Evolutionary conservation across 257 asterid species (phyloP).

Genomic region (Leonotis leonurus): DNA sequence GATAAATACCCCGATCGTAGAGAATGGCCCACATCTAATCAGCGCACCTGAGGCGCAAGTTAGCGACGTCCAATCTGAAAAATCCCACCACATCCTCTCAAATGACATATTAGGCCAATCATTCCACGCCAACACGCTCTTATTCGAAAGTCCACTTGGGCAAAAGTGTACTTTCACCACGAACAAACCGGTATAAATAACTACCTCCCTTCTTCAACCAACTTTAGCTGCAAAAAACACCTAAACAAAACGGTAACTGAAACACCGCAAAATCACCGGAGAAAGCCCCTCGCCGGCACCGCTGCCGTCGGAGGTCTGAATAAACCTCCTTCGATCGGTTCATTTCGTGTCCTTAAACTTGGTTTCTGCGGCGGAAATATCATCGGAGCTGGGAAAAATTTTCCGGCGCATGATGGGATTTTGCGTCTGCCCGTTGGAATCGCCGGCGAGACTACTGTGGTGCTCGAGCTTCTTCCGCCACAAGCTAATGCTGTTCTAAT

Average conservation of each 20-base stretch:
- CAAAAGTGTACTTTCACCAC: constrained; percentile 10
- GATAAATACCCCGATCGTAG: constrained; percentile 51
- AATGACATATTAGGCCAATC: constrained; percentile 28
- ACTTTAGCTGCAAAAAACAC: constrained; percentile 39
- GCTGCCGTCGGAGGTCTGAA: not conserved
- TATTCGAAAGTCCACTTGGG: constrained; percentile 23
- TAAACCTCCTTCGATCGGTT: not conserved
- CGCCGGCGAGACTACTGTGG: constrained; percentile 97
- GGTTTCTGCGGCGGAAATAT: constrained; percentile 8
- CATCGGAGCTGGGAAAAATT: constrained; percentile 53
- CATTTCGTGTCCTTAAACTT: not conserved
- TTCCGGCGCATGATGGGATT: constrained; percentile 79
- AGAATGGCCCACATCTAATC: constrained; percentile 43
- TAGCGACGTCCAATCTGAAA: constrained; percentile 24
- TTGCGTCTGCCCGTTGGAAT: constrained; percentile 82
- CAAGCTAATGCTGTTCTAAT: constrained; percentile 80
- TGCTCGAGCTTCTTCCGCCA: constrained; percentile 99
- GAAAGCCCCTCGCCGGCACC: constrained; percentile 10
- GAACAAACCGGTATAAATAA: constrained; percentile 19
- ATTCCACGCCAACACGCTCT: not conserved
- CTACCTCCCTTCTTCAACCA: constrained; percentile 18
- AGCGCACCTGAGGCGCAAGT: constrained; percentile 38
- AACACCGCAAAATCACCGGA: constrained; percentile 8
- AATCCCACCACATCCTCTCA: constrained; percentile 1
- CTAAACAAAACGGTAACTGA: not conserved